phyloP scores from a whole-genome alignment of 352 stramenopile genomes.

The Pythium aquatile region DNA sequence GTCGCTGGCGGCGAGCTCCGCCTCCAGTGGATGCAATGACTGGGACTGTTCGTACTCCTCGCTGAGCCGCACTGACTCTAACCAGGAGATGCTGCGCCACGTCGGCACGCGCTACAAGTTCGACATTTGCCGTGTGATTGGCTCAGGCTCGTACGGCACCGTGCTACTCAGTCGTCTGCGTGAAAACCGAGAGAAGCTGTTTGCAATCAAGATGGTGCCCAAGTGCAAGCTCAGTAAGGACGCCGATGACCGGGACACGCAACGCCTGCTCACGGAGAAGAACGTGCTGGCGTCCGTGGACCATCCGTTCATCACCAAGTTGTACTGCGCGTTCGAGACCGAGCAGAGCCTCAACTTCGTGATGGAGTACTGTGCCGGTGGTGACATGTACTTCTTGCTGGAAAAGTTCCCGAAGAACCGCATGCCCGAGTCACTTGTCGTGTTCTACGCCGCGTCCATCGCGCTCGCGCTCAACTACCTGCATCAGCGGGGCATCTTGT shows the following conservation, averaged over 20 bases:
- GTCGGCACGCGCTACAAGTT: conserved; percentile 45
- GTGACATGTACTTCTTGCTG: conserved; percentile 95
- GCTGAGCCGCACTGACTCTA: conserved; percentile 13
- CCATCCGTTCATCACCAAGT: conserved; percentile 98
- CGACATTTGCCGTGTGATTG: conserved; percentile 73
- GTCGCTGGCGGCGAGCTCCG: conserved; percentile 10
- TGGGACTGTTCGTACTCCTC: conserved; percentile 28
- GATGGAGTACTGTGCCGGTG: conserved; percentile 97
- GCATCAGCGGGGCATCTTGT: conserved; percentile 76
- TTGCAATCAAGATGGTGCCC: conserved; percentile 76
- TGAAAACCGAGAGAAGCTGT: conserved; percentile 39
- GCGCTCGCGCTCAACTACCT: conserved; percentile 92
- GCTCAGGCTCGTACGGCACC: conserved; percentile 73
- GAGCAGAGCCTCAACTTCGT: conserved; percentile 96
- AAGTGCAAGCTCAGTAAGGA: conserved; percentile 57
- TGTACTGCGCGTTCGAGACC: conserved; percentile 93
- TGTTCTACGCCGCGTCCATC: conserved; percentile 98
- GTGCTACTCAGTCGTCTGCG: conserved; percentile 62
- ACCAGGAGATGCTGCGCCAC: conserved; percentile 21
- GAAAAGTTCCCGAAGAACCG: conserved; percentile 90
- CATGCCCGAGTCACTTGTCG: conserved; percentile 89
- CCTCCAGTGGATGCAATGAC: conserved; percentile 20
- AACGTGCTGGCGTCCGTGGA: conserved; percentile 92
- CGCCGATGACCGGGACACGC: conserved; percentile 39
- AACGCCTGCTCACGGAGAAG: conserved; percentile 94